A percentile compares a stretch with the other conserved stretches of the same genome.
phyloP scores from a whole-genome alignment of 805 yeast species.

The Candida suzukii region DNA sequence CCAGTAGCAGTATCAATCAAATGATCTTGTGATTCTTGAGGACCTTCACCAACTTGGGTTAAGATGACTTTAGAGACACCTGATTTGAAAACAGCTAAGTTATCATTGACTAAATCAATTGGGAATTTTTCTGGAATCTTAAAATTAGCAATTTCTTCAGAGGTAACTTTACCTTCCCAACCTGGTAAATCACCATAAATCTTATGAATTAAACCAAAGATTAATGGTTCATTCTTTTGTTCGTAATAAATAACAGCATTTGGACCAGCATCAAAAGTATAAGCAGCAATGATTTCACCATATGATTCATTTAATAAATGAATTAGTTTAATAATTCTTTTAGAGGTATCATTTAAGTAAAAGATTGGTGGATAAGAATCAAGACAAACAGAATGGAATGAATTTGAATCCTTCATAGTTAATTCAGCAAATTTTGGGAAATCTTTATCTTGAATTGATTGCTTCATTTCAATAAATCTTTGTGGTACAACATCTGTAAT shows the following conservation, averaged over 20 bases:
- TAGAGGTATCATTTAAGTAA: constrained; percentile 86
- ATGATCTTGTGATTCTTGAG: constrained; percentile 50
- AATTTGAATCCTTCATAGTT: constrained; percentile 95
- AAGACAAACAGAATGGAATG: constrained; percentile 96
- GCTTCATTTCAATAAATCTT: constrained; percentile 77
- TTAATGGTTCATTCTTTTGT: constrained; percentile 61
- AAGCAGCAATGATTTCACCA: constrained; percentile 78
- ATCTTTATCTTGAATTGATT: constrained; percentile 65
- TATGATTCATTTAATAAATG: constrained; percentile 67
- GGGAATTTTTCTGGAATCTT: constrained; percentile 18
- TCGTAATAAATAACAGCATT: constrained; percentile 93
- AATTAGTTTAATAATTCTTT: constrained; percentile 68
- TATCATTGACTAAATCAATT: constrained; percentile 18
- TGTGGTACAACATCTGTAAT: constrained; percentile 77
- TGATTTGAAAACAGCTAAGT: constrained; percentile 13
- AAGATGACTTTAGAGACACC: constrained; percentile 82
- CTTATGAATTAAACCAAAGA: constrained; percentile 62
- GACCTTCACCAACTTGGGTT: constrained; percentile 86
- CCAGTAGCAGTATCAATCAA: constrained; percentile 55
- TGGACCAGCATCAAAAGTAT: constrained; percentile 99
- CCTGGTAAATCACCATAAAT: constrained; percentile 58
- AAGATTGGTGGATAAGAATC: constrained; percentile 96
- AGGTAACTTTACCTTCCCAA: constrained; percentile 40
- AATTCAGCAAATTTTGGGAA: constrained; percentile 78
- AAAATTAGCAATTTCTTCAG: constrained; percentile 5